A percentile compares a stretch with the other conserved stretches of the same genome.
phyloP scores from a whole-genome alignment of 176 grass and related monocot genomes.

The Canna indica region DNA sequence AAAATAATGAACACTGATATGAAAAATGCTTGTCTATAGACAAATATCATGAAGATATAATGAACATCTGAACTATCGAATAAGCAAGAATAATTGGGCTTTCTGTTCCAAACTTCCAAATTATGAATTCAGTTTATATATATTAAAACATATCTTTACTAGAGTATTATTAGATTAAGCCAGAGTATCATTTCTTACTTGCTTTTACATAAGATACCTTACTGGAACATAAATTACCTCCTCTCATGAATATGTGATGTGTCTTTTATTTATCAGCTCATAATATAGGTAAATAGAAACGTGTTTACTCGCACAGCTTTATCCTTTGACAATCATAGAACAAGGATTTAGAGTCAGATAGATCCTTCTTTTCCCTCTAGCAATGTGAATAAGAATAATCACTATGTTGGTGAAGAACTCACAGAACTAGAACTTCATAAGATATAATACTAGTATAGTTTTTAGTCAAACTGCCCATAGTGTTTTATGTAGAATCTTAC shows the following conservation, averaged over 20 bases:
- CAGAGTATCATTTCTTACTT: too few species aligned
- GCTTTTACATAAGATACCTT: too few species aligned
- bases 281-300: background rate
- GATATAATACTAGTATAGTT: background rate
- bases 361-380: background rate
- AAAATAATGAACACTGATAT: too few species aligned
- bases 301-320: background rate
- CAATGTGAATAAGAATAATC: background rate
- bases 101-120: too few species aligned
- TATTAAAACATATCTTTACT: too few species aligned
- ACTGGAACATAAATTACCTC: too few species aligned
- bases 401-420: background rate
- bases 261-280: background rate
- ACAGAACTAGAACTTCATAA: background rate
- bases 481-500: conserved; percentile 36
- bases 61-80: too few species aligned
- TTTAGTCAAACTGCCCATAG: background rate
- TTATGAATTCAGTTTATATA: too few species aligned
- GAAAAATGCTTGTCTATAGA: too few species aligned
- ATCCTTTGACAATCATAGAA: background rate
- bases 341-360: background rate
- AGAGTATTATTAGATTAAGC: too few species aligned
- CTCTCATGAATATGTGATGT: background rate
- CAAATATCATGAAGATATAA: too few species aligned
- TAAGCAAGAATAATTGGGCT: too few species aligned